Conservation (phyloP, 805 yeast genomes). For the Starmerella sp. region DNA sequence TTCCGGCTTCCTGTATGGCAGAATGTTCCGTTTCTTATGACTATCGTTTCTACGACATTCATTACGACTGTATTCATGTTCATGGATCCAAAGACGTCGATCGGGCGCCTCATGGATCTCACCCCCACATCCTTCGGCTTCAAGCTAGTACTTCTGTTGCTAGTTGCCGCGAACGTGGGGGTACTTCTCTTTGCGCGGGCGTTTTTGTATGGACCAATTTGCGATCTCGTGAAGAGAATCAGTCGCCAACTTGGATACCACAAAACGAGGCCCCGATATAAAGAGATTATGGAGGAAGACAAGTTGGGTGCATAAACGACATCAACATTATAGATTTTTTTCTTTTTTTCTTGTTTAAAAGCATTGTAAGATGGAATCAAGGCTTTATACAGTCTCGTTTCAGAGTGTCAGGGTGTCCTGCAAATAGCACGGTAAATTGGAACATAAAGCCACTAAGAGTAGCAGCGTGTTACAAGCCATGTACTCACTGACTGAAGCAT, state of each 20-base stretch:
- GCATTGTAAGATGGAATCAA: neutral
- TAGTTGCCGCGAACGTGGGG: constrained; percentile 41
- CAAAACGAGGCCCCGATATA: constrained; percentile 30
- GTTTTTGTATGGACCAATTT: constrained; percentile 33
- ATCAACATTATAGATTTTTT: neutral
- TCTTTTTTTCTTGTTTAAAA: neutral
- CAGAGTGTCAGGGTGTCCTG: no score
- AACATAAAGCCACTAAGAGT: no score
- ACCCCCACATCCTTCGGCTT: constrained; percentile 46
- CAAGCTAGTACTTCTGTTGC: constrained; percentile 32
- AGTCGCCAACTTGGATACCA: constrained; percentile 16
- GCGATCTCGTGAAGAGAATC: constrained; percentile 9
- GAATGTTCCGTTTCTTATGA: constrained; percentile 57
- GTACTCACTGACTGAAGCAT: no score
- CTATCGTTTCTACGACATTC: constrained; percentile 40
- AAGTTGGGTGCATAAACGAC: neutral
- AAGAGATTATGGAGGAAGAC: constrained; percentile 24
- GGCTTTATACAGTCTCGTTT: no score
- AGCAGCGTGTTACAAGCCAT: no score
- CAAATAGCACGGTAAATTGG: no score
- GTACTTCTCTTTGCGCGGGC: constrained; percentile 39
- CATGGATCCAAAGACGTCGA: constrained; percentile 36
- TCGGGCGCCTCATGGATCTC: constrained; percentile 66
- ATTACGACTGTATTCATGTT: constrained; percentile 47
- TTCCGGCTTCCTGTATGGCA: constrained; percentile 64